Evolutionary conservation across 2,329 filamentous ascomycete species (phyloP), one percentile per base, ranked within the genome.

Genomic region (Ascochyta viciae-villosae): DNA sequence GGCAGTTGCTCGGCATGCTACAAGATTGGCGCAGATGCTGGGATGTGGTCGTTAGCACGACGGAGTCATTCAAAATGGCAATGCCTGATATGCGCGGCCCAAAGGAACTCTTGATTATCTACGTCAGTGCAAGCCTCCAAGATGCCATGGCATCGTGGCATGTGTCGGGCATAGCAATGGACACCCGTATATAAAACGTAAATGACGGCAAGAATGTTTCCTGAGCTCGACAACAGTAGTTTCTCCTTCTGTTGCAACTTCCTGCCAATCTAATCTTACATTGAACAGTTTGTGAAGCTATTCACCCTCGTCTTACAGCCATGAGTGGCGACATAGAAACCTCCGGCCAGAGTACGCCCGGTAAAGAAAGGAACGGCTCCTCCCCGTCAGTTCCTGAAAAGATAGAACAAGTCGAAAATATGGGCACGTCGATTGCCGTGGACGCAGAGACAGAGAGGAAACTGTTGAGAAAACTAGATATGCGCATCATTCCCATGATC

Each of bases 401-500:
- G 29, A 41, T 55, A 10, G 61, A 63, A 26, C 57, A 65, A 41
- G 49, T 59, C 22, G 59, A 63, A 15, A 57, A 59, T 37, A 45
- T 43, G 10, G 58, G 45, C 15, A 35, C 42, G 2, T 43, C 50
- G 13, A 33, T 42, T 8, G 48, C 50, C 3, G 51, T 83, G 16
- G 81, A 83, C 56, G 74, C 76, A 1, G 73, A 65, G 19, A 79
- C 78, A 49, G 82, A 83, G 63, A 72, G 66, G 45, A 78, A 75
- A 50, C 69, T 84, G 2, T 74, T 84, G 5, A 66, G 73, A 19
- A 83, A 83, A 55, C 70, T 84, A 10, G 82, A 84, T 50, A 40
- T 78, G 3, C 76, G 75, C 3, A 78, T 84, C 46, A 77, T 79
- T 4, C 82, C 81, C 0, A 79, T 85, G 50, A 81, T 86, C 54